Evolutionary conservation across 2,329 filamentous ascomycete genomes (phyloP).

Genomic region (Berkeleyomyces rouxiae): DNA sequence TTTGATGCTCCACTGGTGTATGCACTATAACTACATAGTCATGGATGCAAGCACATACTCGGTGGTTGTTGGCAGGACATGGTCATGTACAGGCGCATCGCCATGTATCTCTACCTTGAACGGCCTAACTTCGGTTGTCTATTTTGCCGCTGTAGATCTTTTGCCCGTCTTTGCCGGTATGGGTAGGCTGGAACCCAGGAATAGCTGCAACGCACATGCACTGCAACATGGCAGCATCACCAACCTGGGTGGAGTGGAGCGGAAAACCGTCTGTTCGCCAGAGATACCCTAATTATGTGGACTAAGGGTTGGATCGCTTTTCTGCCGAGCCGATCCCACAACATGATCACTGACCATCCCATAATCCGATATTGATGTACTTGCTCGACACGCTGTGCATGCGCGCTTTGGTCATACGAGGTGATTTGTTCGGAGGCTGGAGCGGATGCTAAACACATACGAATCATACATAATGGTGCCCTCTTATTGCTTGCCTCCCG

Average conservation of each 20-base stretch:
- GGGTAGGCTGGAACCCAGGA: neutral
- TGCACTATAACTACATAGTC: neutral
- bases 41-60: neutral
- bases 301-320: neutral
- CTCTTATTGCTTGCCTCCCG: neutral
- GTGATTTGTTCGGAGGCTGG: too few species aligned
- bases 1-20: too few species aligned
- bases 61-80: too few species aligned
- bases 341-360: neutral
- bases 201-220: neutral
- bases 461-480: neutral
- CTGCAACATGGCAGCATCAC: neutral
- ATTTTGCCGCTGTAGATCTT: neutral
- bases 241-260: neutral
- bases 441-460: neutral
- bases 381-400: too few species aligned
- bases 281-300: neutral
- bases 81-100: too few species aligned
- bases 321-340: neutral
- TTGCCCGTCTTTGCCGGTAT: neutral
- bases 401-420: too few species aligned
- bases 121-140: conserved; percentile 1
- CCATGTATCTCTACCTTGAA: too few species aligned
- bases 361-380: too few species aligned
- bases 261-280: neutral